These are phyloP conservation scores for Leccinum subfulvum DNA, from an alignment of 1,284 basidiomycete genomes.

Conservation along the genomic window DNA sequence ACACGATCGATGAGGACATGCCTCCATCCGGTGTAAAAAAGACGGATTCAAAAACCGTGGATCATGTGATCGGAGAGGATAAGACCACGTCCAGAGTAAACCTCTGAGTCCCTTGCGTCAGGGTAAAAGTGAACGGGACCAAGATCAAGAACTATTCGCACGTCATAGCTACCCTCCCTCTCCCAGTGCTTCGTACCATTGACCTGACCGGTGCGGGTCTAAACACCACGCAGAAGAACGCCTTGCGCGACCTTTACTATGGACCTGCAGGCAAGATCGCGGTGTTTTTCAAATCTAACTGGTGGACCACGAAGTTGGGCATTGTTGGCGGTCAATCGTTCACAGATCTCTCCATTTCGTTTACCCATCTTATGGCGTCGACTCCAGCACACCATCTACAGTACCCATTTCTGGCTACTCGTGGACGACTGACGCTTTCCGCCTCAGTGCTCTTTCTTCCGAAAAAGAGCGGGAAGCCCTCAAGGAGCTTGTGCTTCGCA, in stretches of 20 bases:
- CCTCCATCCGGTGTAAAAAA: background rate
- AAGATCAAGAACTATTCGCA: slow-evolving; percentile 10
- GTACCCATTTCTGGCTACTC: slow-evolving; percentile 21
- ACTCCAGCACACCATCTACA: slow-evolving; percentile 17
- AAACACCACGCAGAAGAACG: slow-evolving; percentile 14
- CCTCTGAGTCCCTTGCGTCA: slow-evolving; percentile 1
- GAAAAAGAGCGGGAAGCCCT: slow-evolving; percentile 1
- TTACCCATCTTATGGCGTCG: slow-evolving; percentile 38
- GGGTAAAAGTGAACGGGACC: slow-evolving; percentile 3
- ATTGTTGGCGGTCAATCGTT: slow-evolving; percentile 35
- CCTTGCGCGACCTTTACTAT: slow-evolving; percentile 16
- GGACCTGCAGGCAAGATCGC: slow-evolving; percentile 31
- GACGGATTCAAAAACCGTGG: background rate
- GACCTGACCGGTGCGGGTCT: slow-evolving; percentile 15
- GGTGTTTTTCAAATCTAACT: slow-evolving; percentile 36
- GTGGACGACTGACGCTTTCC: slow-evolving; percentile 13
- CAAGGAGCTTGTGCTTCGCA: slow-evolving; percentile 20
- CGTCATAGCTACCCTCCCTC: slow-evolving; percentile 20
- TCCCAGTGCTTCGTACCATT: slow-evolving; percentile 18
- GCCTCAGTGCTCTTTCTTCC: slow-evolving; percentile 10
- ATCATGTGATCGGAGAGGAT: background rate
- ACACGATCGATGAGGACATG: background rate
- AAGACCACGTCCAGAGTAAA: background rate
- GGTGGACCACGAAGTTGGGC: slow-evolving; percentile 33
- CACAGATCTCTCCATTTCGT: slow-evolving; percentile 38